Evolutionary conservation across 176 grass and related monocot species (phyloP).

Genomic region (Avena insularis): DNA sequence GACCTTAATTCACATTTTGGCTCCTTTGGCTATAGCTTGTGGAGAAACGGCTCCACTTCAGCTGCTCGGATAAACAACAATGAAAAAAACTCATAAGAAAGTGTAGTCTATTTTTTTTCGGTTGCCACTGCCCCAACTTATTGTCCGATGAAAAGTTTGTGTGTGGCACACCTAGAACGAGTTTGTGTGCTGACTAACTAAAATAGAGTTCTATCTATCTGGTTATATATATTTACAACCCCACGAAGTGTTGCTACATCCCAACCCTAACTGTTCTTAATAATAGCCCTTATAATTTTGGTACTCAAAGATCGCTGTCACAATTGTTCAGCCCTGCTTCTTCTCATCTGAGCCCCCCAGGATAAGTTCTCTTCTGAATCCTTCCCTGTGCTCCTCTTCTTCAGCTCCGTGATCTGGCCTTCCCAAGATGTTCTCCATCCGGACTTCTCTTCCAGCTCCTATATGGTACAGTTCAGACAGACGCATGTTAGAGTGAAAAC

Average conservation of each 20-base stretch:
- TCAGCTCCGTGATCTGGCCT: conserved; percentile 66
- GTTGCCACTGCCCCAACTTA: not conserved
- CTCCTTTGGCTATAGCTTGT: no score
- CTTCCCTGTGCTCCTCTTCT: conserved; percentile 51
- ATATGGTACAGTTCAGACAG: conserved; percentile 30
- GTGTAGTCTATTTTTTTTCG: not conserved
- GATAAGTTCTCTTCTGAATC: conserved; percentile 66
- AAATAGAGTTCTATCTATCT: not conserved
- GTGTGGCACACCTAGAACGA: not conserved
- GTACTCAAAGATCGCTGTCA: not conserved
- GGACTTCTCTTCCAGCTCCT: conserved; percentile 63
- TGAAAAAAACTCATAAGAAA: not conserved
- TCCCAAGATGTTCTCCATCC: conserved; percentile 67
- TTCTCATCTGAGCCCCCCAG: conserved; percentile 78
- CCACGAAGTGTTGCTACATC: not conserved
- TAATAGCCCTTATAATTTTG: not conserved
- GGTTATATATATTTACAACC: not conserved
- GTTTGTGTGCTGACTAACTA: not conserved
- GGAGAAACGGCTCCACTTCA: no score
- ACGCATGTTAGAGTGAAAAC: not conserved
- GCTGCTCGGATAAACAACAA: no score
- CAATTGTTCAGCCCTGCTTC: conserved; percentile 47
- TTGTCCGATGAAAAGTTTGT: not conserved
- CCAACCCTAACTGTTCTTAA: not conserved
- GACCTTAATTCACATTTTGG: no score